Percentiles rank a stretch among this genome's conserved stretches.
Conservation (phyloP, 768 basidiomycete genomes). For the Boletus subcaerulescens region DNA sequence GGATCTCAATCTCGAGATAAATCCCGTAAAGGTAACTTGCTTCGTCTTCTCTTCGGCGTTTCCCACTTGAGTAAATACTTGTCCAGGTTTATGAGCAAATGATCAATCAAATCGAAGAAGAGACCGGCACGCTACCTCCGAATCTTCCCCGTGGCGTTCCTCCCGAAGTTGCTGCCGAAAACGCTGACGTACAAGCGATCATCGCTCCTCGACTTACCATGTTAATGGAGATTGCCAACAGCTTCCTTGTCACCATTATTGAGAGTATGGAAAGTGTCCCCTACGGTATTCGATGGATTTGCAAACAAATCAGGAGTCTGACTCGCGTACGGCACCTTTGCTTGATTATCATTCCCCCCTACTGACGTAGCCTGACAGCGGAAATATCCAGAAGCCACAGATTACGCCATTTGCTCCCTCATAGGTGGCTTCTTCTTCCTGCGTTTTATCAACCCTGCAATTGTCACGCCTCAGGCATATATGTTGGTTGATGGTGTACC, state of each 20-base stretch:
- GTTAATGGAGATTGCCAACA: conserved; percentile 99
- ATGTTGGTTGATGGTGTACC: conserved; percentile 99
- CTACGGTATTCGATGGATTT: conserved; percentile 99
- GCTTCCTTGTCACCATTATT: conserved; percentile 95
- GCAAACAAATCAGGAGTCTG: conserved; percentile 97
- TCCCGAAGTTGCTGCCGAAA: conserved; percentile 92
- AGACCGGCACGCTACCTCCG: conserved; percentile 86
- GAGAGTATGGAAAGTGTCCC: conserved; percentile 98
- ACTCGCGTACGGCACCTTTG: conserved; percentile 65
- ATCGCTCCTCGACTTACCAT: conserved; percentile 96
- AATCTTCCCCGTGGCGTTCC: conserved; percentile 92
- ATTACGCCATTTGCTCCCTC: conserved; percentile 96
- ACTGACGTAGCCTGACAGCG: conserved; percentile 49
- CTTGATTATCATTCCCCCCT: neutral
- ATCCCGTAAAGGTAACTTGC: conserved; percentile 83
- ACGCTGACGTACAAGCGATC: conserved; percentile 95
- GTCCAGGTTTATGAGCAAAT: conserved; percentile 96
- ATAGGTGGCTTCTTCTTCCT: conserved; percentile 99
- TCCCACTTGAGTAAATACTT: neutral
- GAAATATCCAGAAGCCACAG: conserved; percentile 98
- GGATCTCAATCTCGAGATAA: conserved; percentile 98
- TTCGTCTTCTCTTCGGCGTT: neutral
- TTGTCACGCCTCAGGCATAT: conserved; percentile 98
- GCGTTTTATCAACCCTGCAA: conserved; percentile 98
- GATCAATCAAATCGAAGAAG: conserved; percentile 98